Evolutionary conservation across 495 filamentous ascomycete genomes (phyloP).

Genomic region (Platismatia glauca): DNA sequence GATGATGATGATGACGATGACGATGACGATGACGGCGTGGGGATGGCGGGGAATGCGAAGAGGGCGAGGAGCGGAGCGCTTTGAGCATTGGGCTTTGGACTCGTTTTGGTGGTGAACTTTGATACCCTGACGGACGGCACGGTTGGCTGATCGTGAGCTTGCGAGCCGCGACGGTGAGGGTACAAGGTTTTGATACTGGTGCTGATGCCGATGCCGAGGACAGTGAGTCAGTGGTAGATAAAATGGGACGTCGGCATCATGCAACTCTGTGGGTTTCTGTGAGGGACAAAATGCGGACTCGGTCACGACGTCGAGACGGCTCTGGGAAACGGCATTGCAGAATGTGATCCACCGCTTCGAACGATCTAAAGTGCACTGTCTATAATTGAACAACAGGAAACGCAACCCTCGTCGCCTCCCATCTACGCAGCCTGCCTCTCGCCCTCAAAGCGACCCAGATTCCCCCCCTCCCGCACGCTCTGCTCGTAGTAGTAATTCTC

Average conservation of each 20-base stretch:
- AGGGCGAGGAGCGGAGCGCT: constrained; percentile 8
- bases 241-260: neutral
- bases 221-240: no score
- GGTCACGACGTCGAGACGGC: neutral
- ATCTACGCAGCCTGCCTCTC: constrained; percentile 12
- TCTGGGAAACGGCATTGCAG: no score
- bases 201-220: neutral
- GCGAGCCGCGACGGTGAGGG: no score
- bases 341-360: no score
- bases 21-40: constrained; percentile 15
- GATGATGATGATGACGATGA: constrained; percentile 19
- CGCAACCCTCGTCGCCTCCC: no score
- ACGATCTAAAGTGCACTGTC: no score
- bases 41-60: constrained; percentile 9
- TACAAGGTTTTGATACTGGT: no score
- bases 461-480: constrained; percentile 24
- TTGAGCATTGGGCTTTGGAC: neutral
- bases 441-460: constrained; percentile 10
- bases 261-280: no score
- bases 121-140: neutral
- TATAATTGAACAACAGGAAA: no score
- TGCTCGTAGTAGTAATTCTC: constrained; percentile 84
- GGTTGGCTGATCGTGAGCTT: no score
- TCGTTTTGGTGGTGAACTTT: neutral
- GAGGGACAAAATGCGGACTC: neutral